Base-by-base conservation (phyloP, 352 stramenopile genomes). In the Pythium biforme region DNA sequence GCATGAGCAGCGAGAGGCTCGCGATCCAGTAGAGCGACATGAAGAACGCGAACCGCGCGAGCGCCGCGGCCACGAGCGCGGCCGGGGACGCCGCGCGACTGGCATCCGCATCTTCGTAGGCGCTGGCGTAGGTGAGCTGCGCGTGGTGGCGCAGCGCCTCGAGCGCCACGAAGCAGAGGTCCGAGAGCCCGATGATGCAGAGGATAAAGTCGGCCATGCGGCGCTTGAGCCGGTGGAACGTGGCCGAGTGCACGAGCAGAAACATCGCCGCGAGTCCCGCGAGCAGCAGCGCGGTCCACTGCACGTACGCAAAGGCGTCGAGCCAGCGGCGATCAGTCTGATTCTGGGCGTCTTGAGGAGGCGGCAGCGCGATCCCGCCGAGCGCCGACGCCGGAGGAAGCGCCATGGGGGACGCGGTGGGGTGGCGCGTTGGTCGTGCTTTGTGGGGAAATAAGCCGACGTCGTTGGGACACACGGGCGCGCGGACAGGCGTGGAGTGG, bases 1-100 rank as follows among this genome's bases (percentile, higher is more conserved):
- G 76, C 74, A 90, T 79, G 62, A 89, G 74, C 69, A 89, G 61
- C 70, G 81, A 90, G 29, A 90, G 71, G 51, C 76, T 89, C 37
- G 76, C 59, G 64, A 88, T 74, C 81, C 81, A 90, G 53, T 81
- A 90, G 31, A 90, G 59, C 41, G 81, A 90, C 76, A 86, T 89
- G 74, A 89, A 89, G 66, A 90, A 86, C 54, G 72, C 67, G 57
- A 81, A 83, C 54, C 81, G 81, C 19, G 71, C 68, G n/a, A 88
- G 55, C 34, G 81, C 58, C 29, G 74, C 74, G 27, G 85, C 37
- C 20, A 75, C 34, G 40, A 79, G 34, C 48, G 53, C 65, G 19
- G 26, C 25, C 15, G 46, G 34, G 22, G 37, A 49, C 12, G 52
- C 23, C 17, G n/a, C 41, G 11, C 48, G 48, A 3, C 3, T 53